Evolutionary conservation across 257 asterid genomes (phyloP).

Genomic region (Jacaranda mimosifolia): DNA sequence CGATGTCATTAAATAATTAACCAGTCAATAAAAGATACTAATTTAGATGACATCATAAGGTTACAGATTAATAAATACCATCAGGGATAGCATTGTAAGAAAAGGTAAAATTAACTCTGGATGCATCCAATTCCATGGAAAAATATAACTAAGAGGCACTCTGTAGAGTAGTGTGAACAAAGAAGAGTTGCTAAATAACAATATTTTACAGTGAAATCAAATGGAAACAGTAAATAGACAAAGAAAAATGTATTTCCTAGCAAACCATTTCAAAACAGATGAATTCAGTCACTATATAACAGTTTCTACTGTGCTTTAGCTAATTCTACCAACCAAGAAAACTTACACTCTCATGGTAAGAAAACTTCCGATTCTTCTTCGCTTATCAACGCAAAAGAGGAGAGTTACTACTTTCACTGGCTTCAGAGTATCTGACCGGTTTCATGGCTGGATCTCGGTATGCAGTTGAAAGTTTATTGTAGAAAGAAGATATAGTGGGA

Average conservation of each 20-base stretch:
- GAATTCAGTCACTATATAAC: not conserved
- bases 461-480: slow-evolving; percentile 65
- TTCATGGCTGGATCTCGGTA: slow-evolving; percentile 77
- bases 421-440: slow-evolving; percentile 46
- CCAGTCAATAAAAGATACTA: too few relatives aligned
- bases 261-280: slow-evolving; percentile 8
- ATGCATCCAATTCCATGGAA: too few relatives aligned
- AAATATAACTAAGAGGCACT: too few relatives aligned
- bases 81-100: too few relatives aligned
- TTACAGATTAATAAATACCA: too few relatives aligned
- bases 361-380: not conserved
- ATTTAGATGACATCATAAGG: too few relatives aligned
- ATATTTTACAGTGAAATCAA: not conserved
- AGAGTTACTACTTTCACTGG: slow-evolving; percentile 52
- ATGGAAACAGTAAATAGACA: slow-evolving; percentile 3
- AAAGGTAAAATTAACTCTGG: too few relatives aligned
- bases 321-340: not conserved
- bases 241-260: not conserved
- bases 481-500: slow-evolving; percentile 60
- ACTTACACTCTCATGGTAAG: not conserved
- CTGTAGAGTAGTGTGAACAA: too few relatives aligned
- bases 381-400: slow-evolving; percentile 63
- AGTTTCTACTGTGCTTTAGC: not conserved
- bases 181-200: not conserved
- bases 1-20: too few relatives aligned